These are phyloP conservation scores for Magnolia changhungtana DNA, from an alignment of 164 flowering plant genomes.

Conservation along the genomic window DNA sequence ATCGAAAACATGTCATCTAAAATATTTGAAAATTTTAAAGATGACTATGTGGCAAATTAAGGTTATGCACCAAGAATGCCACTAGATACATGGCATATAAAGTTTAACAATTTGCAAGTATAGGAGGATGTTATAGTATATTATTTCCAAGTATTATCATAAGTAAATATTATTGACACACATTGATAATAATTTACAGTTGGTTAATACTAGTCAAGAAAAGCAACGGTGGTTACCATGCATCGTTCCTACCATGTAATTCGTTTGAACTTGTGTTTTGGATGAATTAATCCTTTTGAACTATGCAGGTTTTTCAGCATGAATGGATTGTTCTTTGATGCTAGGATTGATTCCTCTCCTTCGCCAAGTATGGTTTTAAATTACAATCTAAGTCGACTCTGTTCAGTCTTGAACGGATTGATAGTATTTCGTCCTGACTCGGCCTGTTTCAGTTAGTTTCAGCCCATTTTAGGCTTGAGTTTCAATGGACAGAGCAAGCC, in stretches of 20 bases:
- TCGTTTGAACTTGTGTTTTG: background rate
- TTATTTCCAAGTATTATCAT: background rate
- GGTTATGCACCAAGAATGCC: no score
- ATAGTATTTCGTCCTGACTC: background rate
- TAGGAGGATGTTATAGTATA: background rate
- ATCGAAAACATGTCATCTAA: background rate
- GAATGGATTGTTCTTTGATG: background rate
- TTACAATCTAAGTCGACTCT: background rate
- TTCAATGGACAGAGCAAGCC: background rate
- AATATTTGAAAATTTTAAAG: background rate
- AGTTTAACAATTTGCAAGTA: background rate
- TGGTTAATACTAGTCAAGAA: background rate
- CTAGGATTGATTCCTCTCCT: background rate
- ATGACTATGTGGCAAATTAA: no score
- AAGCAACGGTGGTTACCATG: background rate
- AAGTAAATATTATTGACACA: no score
- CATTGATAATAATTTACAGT: background rate
- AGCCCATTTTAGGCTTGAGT: background rate
- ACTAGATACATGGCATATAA: background rate
- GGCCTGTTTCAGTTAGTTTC: background rate
- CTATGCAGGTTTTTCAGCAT: background rate
- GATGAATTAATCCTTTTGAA: background rate
- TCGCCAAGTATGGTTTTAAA: no score
- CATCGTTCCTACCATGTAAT: background rate
- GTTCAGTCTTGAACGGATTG: background rate